Evolutionary conservation across 768 basidiomycete genomes (phyloP), one percentile per base, ranked within the genome.

Genomic region (Tricholomella constricta): DNA sequence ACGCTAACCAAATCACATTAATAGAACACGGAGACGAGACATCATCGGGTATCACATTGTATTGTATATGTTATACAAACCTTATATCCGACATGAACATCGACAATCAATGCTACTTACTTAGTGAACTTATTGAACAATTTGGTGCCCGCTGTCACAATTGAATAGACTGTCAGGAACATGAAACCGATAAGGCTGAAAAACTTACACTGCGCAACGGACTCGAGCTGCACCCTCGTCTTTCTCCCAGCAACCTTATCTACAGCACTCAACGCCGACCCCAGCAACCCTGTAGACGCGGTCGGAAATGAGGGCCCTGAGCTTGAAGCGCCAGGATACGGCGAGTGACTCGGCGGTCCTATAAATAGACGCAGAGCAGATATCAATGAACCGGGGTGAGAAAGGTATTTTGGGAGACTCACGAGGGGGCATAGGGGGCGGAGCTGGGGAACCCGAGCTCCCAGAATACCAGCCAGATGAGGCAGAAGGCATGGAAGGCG

Each of bases 181-280:
- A 17, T 31, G 58, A 45, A n/a, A 48, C 23, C 44, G 50, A 46
- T 27, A 47, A 51, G 52, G 27, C 46, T 44, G 42, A 20, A 27
- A 25, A 44, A 79, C 84, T 63, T 60, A 86, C 84, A 75, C 41
- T 81, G 76, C 22, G 81, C 74, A 38, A 85, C 67, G 38, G 68
- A 73, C 57, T 84, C 82, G 36, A 86, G 54, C 59, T 80, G 82
- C 29, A 67, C 65, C 35, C 79, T 67, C 37, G 76, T 77, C 49
- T 76, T 77, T 58, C 71, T 73, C 3, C 85, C 83, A 15, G 81
- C 81, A 26, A 85, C 66, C 52, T 74, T 79, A 62, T 84, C 84
- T 17, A 87, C 73, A n/a, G 77, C 73, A 54, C 65, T 74, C 58
- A 76, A 59, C 36, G 83, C 83, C 58, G 69, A 69, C 25, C 69